phyloP scores from a whole-genome alignment of 345 rosid genomes.

The Fremontodendron californicum region DNA sequence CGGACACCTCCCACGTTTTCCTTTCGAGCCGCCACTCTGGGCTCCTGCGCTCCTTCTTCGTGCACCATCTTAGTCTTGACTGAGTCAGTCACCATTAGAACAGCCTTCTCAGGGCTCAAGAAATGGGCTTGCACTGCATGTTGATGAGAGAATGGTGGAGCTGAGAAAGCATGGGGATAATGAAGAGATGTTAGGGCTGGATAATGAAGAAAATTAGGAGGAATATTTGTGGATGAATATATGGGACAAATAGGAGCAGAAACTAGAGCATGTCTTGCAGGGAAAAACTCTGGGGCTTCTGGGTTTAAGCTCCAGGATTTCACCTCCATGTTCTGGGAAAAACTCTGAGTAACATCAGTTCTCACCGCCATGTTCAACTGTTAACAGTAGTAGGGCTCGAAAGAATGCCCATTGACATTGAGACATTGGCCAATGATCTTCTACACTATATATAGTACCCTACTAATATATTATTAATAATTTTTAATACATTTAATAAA shows the following conservation, averaged over 20 bases:
- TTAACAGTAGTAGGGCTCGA: too few species aligned
- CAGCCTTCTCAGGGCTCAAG: not conserved
- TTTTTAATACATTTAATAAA: too few species aligned
- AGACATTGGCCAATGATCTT: not conserved
- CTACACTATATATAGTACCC: not conserved
- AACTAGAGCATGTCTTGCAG: not conserved
- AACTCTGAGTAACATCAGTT: not conserved
- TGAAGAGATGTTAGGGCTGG: not conserved
- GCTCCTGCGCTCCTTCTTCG: not conserved
- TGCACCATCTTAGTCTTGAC: not conserved
- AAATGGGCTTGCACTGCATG: not conserved
- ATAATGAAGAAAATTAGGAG: not conserved
- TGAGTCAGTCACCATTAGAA: not conserved
- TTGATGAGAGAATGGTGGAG: not conserved
- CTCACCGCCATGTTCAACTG: not conserved
- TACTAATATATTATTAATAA: too few species aligned
- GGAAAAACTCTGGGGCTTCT: conserved; percentile 12
- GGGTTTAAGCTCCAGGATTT: not conserved
- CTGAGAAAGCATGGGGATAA: not conserved
- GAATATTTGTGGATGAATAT: not conserved
- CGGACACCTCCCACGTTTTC: not conserved
- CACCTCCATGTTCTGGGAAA: not conserved
- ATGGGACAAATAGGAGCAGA: not conserved
- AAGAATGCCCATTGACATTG: too few species aligned
- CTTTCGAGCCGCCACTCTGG: not conserved